Base-by-base conservation (phyloP, 164 flowering plant genomes). In the Liriodendron chinense region DNA sequence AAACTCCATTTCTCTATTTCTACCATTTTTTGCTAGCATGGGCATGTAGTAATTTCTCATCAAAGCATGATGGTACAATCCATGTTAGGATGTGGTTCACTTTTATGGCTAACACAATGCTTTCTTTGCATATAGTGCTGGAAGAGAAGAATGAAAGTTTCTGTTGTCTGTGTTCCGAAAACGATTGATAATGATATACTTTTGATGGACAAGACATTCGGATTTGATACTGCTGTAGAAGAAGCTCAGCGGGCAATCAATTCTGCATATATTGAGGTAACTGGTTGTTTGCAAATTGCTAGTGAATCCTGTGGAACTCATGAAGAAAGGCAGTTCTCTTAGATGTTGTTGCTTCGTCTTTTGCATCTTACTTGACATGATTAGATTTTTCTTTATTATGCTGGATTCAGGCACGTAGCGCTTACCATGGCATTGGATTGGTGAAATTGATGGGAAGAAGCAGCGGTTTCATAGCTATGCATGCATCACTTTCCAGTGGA, bases 381-480 rank as follows among this genome's bases (percentile, higher is more conserved):
- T 25, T 47, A 24, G 48, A 43, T 64, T 20, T 43, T 28, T 73
- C 12, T 53, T 53, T 65, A 65, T 12, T 47, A 12, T 70, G 18
- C 67, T 72, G 21, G 21, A 43, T 65, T 63, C 79, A 85, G 87
- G 87, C 87, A 61, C 85, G 72, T n/a, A 85, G 85, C 61, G 87
- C 87, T 14, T 85, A 83, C 76, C 87, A 81, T 76, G 87, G 85
- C 28, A 83, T 85, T 80, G 87, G 87, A 48, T 59, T 85, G 69
- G 87, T 85, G 18, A 85, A 85, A 78, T 74, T 85, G 75, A 85
- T 83, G 87, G 87, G 87, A 78, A 83, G 87, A 85, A 83, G 83
- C 78, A 85, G 87, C 69, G 87, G 87, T 28, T 85, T 85, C 69
- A 85, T 85, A 72, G 84, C 87, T 20, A 85, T 85, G 87, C 87